phyloP scores from a whole-genome alignment of 83 land plant species.

The Diphasiastrum complanatum region DNA sequence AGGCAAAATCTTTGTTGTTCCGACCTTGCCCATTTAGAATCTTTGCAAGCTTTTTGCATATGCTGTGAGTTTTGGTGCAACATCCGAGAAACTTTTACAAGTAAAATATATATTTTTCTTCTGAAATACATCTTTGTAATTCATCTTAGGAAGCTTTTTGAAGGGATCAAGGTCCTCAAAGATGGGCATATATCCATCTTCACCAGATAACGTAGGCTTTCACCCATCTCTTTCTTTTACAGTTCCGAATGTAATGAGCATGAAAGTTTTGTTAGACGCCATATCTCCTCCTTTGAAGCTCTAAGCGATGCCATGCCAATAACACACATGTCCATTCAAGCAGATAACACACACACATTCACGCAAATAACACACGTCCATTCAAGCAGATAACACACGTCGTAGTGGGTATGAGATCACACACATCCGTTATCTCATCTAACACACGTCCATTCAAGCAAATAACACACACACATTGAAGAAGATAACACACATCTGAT shows the following conservation, averaged over 20 bases:
- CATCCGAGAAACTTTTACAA: constrained; percentile 26
- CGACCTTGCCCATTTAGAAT: too few relatives aligned
- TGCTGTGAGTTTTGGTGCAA: constrained; percentile 18
- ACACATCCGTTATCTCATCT: too few relatives aligned
- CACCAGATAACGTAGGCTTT: constrained; percentile 25
- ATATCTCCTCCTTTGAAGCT: constrained; percentile 27
- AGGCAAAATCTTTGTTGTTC: too few relatives aligned
- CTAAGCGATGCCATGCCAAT: constrained; percentile 27
- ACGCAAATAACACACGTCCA: too few relatives aligned
- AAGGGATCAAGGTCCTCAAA: constrained; percentile 30
- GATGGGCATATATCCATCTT: constrained; percentile 10
- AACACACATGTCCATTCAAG: too few relatives aligned
- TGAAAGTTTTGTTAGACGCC: constrained; percentile 30
- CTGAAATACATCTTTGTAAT: constrained; percentile 30
- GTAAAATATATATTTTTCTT: constrained; percentile 25
- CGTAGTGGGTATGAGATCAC: too few relatives aligned
- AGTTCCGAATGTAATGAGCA: constrained; percentile 31
- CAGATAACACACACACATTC: too few relatives aligned
- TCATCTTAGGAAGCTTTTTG: constrained; percentile 26
- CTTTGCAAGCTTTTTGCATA: constrained; percentile 17
- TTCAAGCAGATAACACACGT: too few relatives aligned
- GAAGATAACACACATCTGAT: too few relatives aligned
- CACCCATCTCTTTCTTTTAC: constrained; percentile 16
- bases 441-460: too few relatives aligned
- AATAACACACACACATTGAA: too few relatives aligned